Evolutionary conservation across 345 rosid genomes (phyloP), one percentile per base, ranked within the genome.

Genomic region (Syzygium oleosum): DNA sequence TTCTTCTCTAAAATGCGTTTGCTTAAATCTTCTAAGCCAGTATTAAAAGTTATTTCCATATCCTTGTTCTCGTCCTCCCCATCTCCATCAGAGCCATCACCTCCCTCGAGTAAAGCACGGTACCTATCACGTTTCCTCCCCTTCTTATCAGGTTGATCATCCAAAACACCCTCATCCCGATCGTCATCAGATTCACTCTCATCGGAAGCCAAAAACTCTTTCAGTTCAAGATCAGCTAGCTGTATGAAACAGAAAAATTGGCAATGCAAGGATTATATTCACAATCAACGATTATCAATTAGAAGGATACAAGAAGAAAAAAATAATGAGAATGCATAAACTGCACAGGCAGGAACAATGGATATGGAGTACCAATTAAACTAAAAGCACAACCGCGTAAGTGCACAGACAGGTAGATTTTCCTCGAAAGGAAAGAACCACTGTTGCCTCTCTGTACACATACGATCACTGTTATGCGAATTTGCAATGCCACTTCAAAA

Each of bases 11-110:
- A 90, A 88, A 97, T 84, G 49, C 93, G 95, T 90, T 95, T 96
- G 89, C 98, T 95, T 91, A 96, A 86, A 91, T 95, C 97, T 92
- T 98, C 99, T 89, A 98, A 92, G 84, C 95, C 99, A 56, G 98
- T 92, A 89, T 96, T 93, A 92, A 98, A 98, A 88, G 98, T 95
- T 86, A 98, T 94, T 91, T 95, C 99, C 99, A 98, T 95, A 92
- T 96, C 98, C 89, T 92, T 95, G 89, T 91, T 93, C 77, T 93
- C 91, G 5, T 88, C 93, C 59, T 93, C 98, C 88, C 88, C 90
- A 86, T 92, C 97, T 87, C 58, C 97, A 87, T 95, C 97, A 23
- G 95, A 93, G 89, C 87, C 96, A 88, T 90, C 95, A 85, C 90
- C 97, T 84, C 96, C 91, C 90, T 89, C 92, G 19, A 95, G 85